These are phyloP conservation scores for Gossypium sturtianum DNA, from an alignment of 345 rosid genomes.

Conservation along the genomic window DNA sequence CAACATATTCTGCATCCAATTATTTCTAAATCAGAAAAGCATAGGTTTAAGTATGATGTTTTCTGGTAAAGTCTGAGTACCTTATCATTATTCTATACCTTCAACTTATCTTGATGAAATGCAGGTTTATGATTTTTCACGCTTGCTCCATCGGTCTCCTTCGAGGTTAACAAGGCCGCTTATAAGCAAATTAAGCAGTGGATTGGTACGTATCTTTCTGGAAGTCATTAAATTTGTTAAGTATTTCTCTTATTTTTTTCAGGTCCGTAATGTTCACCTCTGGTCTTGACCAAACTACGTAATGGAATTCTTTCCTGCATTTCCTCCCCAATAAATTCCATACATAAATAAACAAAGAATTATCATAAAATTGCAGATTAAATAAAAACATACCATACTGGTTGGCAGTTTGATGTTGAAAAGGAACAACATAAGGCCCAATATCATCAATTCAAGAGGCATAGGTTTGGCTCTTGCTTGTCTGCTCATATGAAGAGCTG, in stretches of 20 bases:
- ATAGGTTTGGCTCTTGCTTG: slow-evolving; percentile 33
- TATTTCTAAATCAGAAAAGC: not conserved
- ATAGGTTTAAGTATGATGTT: too few species aligned
- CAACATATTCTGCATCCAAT: slow-evolving; percentile 21
- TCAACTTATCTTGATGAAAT: slow-evolving; percentile 27
- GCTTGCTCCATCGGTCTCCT: slow-evolving; percentile 25
- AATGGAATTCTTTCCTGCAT: slow-evolving; percentile 27
- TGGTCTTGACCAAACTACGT: slow-evolving; percentile 20
- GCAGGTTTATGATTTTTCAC: slow-evolving; percentile 31
- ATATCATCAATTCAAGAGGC: slow-evolving; percentile 26
- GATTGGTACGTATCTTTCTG: slow-evolving; percentile 5
- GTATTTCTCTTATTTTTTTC: slow-evolving; percentile 21
- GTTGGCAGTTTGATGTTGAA: slow-evolving; percentile 24
- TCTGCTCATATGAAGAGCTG: slow-evolving; percentile 25
- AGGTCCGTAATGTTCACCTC: slow-evolving; percentile 21
- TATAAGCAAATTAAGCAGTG: slow-evolving; percentile 4
- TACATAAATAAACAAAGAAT: not conserved
- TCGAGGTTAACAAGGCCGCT: slow-evolving; percentile 18
- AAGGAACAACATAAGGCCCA: slow-evolving; percentile 33
- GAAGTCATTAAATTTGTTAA: slow-evolving; percentile 19
- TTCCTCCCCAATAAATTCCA: not conserved
- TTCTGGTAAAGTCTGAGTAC: too few species aligned
- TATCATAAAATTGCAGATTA: not conserved
- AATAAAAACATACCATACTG: slow-evolving; percentile 24
- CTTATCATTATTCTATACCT: slow-evolving; percentile 12